Evolutionary conservation across 2,329 filamentous ascomycete genomes (phyloP), one percentile per base, ranked within the genome.

Genomic region (Proliferodiscus dingleyae): DNA sequence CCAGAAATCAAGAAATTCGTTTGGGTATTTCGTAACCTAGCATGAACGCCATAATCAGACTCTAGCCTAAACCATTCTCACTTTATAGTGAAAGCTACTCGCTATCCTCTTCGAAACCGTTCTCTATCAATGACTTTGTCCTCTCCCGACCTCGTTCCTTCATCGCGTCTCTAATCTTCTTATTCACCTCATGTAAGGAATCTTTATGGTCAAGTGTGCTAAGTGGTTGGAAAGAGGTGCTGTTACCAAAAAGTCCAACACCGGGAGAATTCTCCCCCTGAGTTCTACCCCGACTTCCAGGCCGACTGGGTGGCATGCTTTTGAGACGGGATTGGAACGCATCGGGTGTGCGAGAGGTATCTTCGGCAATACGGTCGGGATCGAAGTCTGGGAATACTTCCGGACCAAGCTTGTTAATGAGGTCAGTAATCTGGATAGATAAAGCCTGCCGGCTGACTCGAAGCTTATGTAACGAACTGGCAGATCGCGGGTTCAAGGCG

Each of bases 321-420:
- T 18, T 10, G 9, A 33, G 59, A 58, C 15, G 58, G 55, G 7
- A 45, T 46, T 10, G 59, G 60, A 28, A 50, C 60, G 5, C 36
- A 21, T 57, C 53, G n/a, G n/a, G n/a, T 10, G 39, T 40, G 13
- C 55, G 68, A 52, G 70, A 66, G 1, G 77, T 69, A 52, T 83
- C 78, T 3, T 74, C 71, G 23, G 91, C 71, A 46, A 93, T 77
- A 26, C 88, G 80, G 10, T 80, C 77, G 51, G 83, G 78, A 58
- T 93, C 87, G 62, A 95, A 98, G 70, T 98, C 93, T n/a, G 89
- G 85, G 70, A 94, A 98, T 71, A 98, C 84, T 63, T 97, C 90
- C 0, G 93, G 93, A 0, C 93, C 93, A 10, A 98, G 81, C 15
- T 87, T 89, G 67, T 98, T 97, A 73, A 98, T 95, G 37, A 95